phyloP scores from a whole-genome alignment of 2,329 filamentous ascomycete genomes.

The Lojkania enalia region DNA sequence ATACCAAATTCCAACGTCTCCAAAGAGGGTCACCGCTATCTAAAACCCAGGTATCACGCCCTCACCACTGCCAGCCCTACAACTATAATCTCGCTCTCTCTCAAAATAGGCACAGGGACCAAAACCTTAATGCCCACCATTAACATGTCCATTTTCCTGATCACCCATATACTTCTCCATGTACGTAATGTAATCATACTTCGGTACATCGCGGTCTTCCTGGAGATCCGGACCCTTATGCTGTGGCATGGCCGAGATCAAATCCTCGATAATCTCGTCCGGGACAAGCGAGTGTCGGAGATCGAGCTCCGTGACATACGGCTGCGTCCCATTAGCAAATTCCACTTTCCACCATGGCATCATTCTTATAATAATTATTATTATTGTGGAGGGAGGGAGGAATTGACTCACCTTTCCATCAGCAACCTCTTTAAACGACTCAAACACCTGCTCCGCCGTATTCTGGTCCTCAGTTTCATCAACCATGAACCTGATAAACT shows the following conservation, averaged over 20 bases:
- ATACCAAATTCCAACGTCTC: too few relatives aligned
- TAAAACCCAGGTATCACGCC: too few relatives aligned
- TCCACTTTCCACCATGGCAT: constrained; percentile 3
- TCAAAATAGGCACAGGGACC: too few relatives aligned
- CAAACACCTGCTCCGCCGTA: constrained; percentile 96
- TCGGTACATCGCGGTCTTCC: constrained; percentile 79
- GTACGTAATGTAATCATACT: constrained; percentile 96
- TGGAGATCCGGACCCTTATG: constrained; percentile 85
- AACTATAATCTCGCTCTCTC: too few relatives aligned
- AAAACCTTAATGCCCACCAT: constrained; percentile 13
- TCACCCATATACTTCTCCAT: constrained; percentile 73
- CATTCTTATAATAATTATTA: constrained; percentile 1
- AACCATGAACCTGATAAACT: constrained; percentile 99
- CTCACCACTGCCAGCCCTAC: too few relatives aligned
- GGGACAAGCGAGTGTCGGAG: constrained; percentile 92
- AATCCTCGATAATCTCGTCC: constrained; percentile 93
- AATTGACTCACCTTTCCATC: constrained; percentile 74
- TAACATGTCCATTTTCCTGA: constrained; percentile 24
- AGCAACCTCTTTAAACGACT: constrained; percentile 95
- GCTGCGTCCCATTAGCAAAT: constrained; percentile 52
- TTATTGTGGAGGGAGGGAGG: background rate
- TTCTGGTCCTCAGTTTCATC: constrained; percentile 99
- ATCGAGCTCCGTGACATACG: constrained; percentile 97
- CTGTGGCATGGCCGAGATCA: constrained; percentile 81
- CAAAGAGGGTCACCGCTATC: too few relatives aligned